These are phyloP conservation scores for Coprinopsis strossmayeri DNA, from an alignment of 768 basidiomycete genomes.

Conservation along the genomic window DNA sequence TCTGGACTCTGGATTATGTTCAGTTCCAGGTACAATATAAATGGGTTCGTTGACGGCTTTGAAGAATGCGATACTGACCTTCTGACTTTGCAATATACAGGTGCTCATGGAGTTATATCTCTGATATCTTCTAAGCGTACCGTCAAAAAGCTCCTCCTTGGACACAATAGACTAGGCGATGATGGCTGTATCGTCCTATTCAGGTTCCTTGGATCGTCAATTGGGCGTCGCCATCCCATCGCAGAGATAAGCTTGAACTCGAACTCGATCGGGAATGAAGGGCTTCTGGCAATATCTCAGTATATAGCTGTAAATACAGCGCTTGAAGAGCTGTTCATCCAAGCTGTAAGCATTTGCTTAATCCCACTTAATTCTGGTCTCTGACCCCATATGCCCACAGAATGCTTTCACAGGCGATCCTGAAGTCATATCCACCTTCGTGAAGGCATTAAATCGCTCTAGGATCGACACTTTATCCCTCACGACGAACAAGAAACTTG, in stretches of 20 bases:
- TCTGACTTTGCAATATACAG: conserved; percentile 22
- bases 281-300: conserved; percentile 44
- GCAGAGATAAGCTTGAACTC: conserved; percentile 52
- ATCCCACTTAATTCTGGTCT: neutral
- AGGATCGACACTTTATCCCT: conserved; percentile 43
- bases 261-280: conserved; percentile 48
- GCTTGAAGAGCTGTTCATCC: conserved; percentile 47
- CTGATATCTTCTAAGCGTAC: conserved; percentile 36
- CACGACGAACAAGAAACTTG: conserved; percentile 41
- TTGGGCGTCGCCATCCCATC: conserved; percentile 39
- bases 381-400: conserved; percentile 12
- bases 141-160: conserved; percentile 48
- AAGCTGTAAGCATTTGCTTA: conserved; percentile 37
- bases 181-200: conserved; percentile 52
- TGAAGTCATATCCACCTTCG: conserved; percentile 30
- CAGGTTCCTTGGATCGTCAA: conserved; percentile 42
- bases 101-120: conserved; percentile 43
- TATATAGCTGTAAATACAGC: conserved; percentile 42
- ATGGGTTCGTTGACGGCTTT: conserved; percentile 2
- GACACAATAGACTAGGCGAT: conserved; percentile 51
- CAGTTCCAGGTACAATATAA: conserved; percentile 7
- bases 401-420: conserved; percentile 26
- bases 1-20: conserved; percentile 5
- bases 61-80: neutral
- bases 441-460: conserved; percentile 48